These are phyloP conservation scores for Phytophthora megakarya DNA, from an alignment of 352 stramenopile genomes.

Conservation along the genomic window DNA sequence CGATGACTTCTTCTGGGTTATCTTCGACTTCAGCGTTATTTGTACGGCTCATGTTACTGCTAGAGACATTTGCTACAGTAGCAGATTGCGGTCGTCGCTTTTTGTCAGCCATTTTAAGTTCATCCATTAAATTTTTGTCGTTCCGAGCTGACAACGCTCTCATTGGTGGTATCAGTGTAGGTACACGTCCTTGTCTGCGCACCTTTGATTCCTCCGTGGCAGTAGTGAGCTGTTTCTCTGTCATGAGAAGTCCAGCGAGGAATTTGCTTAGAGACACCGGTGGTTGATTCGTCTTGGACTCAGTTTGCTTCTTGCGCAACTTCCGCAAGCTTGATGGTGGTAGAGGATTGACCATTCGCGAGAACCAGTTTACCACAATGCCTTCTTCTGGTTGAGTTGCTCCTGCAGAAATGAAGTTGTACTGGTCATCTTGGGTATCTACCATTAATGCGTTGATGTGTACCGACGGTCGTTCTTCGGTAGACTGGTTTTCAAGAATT, in stretches of 20 bases:
- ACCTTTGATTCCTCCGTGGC: conserved; percentile 40
- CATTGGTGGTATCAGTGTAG: conserved; percentile 31
- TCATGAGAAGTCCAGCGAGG: conserved; percentile 44
- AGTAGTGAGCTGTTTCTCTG: conserved; percentile 34
- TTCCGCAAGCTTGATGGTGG: conserved; percentile 9
- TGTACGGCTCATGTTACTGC: background rate
- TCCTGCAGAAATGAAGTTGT: conserved; percentile 24
- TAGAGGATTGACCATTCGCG: conserved; percentile 24
- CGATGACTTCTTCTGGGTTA: conserved; percentile 13
- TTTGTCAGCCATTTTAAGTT: conserved; percentile 2
- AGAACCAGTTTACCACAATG: conserved; percentile 24
- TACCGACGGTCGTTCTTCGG: background rate
- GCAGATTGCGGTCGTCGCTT: conserved; percentile 18
- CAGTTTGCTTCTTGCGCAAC: conserved; percentile 18
- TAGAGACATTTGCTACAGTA: conserved; percentile 2
- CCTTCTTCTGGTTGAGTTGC: conserved; percentile 1
- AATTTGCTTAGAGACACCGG: conserved; percentile 28
- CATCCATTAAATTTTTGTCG: conserved; percentile 13
- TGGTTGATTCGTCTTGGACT: conserved; percentile 18
- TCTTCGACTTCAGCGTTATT: conserved; percentile 16
- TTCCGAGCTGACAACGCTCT: background rate
- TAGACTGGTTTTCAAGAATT: background rate
- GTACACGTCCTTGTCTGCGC: conserved; percentile 43
- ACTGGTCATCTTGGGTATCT: conserved; percentile 14
- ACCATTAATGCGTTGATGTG: conserved; percentile 3